phyloP scores from a whole-genome alignment of 192 early-diverging fungal genomes.

The Phycomyces blakesleeanus region DNA sequence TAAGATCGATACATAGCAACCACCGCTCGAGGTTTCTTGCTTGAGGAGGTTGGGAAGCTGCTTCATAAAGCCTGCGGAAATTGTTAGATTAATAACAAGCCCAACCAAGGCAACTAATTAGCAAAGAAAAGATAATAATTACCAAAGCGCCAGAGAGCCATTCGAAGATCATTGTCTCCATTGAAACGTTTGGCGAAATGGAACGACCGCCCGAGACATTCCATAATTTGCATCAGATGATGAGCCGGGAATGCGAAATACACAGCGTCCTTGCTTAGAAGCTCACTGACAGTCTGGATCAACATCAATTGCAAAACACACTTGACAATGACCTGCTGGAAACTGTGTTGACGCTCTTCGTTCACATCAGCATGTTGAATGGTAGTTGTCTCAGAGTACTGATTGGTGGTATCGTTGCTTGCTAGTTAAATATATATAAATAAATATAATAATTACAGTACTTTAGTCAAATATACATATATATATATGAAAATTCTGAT shows the following conservation, averaged over 20 bases:
- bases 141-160: conserved; percentile 70
- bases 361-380: conserved; percentile 22
- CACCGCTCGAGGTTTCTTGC: conserved; percentile 78
- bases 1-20: conserved; percentile 63
- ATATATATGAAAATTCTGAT: not conserved
- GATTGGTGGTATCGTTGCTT: no score
- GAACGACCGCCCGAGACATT: conserved; percentile 76
- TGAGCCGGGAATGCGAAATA: conserved; percentile 51
- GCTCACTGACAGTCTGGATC: conserved; percentile 85
- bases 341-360: conserved; percentile 63
- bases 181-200: conserved; percentile 83
- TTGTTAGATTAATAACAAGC: not conserved
- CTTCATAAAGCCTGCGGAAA: conserved; percentile 70
- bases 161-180: conserved; percentile 66
- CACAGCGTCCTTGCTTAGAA: conserved; percentile 54
- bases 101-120: no score
- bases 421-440: conserved; percentile 12
- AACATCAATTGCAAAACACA: conserved; percentile 86
- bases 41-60: conserved; percentile 89
- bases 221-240: conserved; percentile 74
- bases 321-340: conserved; percentile 83
- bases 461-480: conserved; percentile 12
- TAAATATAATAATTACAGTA: not conserved
- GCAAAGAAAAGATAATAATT: no score
- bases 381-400: conserved; percentile 5